Evolutionary conservation across 805 yeast genomes (phyloP).

Genomic region (Zygosaccharomyces pseudorouxii): DNA sequence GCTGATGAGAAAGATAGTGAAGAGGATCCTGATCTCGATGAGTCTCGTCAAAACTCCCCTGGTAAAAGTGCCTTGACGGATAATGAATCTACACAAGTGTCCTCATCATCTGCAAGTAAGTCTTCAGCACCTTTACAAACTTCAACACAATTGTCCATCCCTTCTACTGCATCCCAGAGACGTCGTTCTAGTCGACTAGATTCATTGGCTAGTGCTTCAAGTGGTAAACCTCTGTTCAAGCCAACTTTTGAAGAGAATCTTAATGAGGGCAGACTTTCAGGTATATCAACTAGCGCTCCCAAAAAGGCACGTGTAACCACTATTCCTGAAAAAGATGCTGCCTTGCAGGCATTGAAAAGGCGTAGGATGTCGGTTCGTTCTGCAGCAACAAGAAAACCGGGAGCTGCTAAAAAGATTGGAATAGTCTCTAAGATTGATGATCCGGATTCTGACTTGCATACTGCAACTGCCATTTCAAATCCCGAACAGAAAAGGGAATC

Average conservation of each 20-base stretch:
- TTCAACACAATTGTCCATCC: slow-evolving; percentile 8
- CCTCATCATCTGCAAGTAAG: neutral
- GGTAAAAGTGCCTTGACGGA: neutral
- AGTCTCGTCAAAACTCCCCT: neutral
- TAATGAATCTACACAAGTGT: neutral
- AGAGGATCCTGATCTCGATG: neutral
- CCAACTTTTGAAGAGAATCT: slow-evolving; percentile 15
- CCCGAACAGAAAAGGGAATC: slow-evolving; percentile 14
- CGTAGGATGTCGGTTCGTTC: slow-evolving; percentile 29
- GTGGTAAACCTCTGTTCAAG: slow-evolving; percentile 34
- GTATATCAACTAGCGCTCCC: slow-evolving; percentile 18
- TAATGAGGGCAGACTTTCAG: slow-evolving; percentile 21
- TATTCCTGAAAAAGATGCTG: slow-evolving; percentile 26
- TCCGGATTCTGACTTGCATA: slow-evolving; percentile 20
- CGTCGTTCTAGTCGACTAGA: slow-evolving; percentile 39
- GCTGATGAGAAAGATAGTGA: slow-evolving; percentile 1
- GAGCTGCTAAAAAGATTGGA: slow-evolving; percentile 34
- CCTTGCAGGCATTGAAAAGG: slow-evolving; percentile 30
- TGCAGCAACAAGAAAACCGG: slow-evolving; percentile 25
- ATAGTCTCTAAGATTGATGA: slow-evolving; percentile 27
- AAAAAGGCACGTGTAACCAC: slow-evolving; percentile 21
- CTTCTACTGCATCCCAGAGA: neutral
- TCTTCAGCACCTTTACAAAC: slow-evolving; percentile 6
- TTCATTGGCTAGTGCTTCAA: slow-evolving; percentile 34
- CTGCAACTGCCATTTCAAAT: slow-evolving; percentile 17